Percentiles rank a stretch among this genome's conserved stretches.
Evolutionary conservation across 2,329 filamentous ascomycete genomes (phyloP).

Genomic region (Ascochyta fabae): DNA sequence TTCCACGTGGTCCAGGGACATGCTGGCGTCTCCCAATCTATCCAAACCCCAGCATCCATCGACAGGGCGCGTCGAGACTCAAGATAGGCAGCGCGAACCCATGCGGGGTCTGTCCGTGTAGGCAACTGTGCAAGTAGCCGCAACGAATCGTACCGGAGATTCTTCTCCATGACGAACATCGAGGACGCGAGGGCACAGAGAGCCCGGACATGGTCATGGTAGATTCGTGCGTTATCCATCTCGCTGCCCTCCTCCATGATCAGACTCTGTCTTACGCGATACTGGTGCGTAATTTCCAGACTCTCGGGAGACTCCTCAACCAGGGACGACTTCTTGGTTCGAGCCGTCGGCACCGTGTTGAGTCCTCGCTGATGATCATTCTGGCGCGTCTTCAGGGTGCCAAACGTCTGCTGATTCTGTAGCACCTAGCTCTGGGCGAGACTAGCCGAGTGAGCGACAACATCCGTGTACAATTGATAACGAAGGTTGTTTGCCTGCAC

Average conservation of each 20-base stretch:
- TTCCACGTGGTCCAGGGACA: constrained; percentile 2
- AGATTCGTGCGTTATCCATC: not conserved
- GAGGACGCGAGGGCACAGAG: not conserved
- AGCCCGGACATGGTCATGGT: not conserved
- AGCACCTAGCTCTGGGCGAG: constrained; percentile 8
- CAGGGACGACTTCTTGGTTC: not conserved
- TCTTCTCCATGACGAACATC: not conserved
- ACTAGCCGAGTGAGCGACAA: not conserved
- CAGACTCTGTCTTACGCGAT: not conserved
- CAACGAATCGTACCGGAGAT: not conserved
- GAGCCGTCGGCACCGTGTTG: no score
- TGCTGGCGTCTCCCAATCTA: not conserved
- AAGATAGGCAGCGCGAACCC: not conserved
- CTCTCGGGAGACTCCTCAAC: not conserved
- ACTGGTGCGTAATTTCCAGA: not conserved
- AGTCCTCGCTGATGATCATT: not conserved
- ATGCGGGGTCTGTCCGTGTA: not conserved
- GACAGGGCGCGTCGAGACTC: not conserved
- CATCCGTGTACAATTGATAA: not conserved
- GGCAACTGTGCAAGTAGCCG: not conserved
- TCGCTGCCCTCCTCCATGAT: not conserved
- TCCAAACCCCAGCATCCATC: not conserved
- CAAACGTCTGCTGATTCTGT: not conserved
- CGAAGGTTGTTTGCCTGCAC: not conserved
- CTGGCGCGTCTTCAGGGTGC: not conserved